Evolutionary conservation across 306 rosid species (phyloP), one percentile per base, ranked within the genome.

Genomic region (Trifolium fragiferum): DNA sequence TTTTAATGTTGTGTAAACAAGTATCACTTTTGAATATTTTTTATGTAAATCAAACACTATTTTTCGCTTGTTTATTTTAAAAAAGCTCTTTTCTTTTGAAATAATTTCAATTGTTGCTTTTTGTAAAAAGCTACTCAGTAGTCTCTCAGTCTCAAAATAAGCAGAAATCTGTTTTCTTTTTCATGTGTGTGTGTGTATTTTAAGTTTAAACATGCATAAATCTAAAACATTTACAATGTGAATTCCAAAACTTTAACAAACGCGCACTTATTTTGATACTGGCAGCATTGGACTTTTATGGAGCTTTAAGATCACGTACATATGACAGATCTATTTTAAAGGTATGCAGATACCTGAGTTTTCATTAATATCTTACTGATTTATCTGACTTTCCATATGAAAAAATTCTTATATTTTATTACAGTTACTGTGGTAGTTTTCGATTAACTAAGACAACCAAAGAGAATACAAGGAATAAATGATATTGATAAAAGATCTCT

Each of bases 281-380:
- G 49, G 68, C 96, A 93, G 98, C 98, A 37, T 84, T 94, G 87
- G 98, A 94, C 86, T 94, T 94, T 81, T 94, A 91, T 86, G 98
- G 97, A 77, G 97, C 97, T 83, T 82, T 94, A 71, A 86, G 97
- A 77, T 91, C 96, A 18, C 95, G 89, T 47, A 94, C 98, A 64
- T 91, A 94, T 43, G 98, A 94, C 80, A 63, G 67, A 49, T 87
- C 97, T 54, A 86, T 94, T 77, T 87, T 87, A 25, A 88, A 91
- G 98, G 98, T 93, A 86, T 54, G 18, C 55, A 30, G 50, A 77
- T 75, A 44, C 76, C 72, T 37, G n/a, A 35, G 77, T 72, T 62
- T 64, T 19, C 54, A 77, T 68, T 49, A 58, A 35, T 81, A 79
- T 43, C 57, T 16, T 73, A 18, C 7, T n/a, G 32, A 65, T 41